These are phyloP conservation scores for Camillea tinctor DNA, from an alignment of 2,329 filamentous ascomycete genomes.

Conservation along the genomic window DNA sequence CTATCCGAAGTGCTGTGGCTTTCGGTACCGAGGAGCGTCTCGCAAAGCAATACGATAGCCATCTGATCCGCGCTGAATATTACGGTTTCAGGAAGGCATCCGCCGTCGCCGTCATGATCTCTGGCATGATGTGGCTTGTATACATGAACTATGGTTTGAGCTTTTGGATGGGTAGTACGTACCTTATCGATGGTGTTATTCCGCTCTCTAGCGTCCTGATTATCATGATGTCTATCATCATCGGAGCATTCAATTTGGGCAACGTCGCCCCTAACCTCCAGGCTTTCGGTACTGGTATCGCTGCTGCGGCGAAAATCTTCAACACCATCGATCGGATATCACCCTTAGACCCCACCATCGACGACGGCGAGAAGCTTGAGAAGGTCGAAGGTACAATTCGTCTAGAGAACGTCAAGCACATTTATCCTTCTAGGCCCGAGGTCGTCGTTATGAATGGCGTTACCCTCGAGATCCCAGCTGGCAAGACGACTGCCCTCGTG, in stretches of 20 bases:
- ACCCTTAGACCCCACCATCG: slow-evolving; percentile 73
- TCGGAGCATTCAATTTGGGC: slow-evolving; percentile 87
- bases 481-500: slow-evolving; percentile 89
- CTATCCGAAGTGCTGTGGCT: slow-evolving; percentile 85
- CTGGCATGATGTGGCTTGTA: slow-evolving; percentile 77
- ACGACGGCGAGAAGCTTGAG: slow-evolving; percentile 71
- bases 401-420: slow-evolving; percentile 80
- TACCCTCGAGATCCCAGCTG: slow-evolving; percentile 75
- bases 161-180: slow-evolving; percentile 84
- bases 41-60: slow-evolving; percentile 78
- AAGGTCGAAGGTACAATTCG: slow-evolving; percentile 75
- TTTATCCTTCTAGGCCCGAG: slow-evolving; percentile 91
- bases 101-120: slow-evolving; percentile 74
- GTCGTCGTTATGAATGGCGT: slow-evolving; percentile 86
- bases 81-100: slow-evolving; percentile 76
- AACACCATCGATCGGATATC: slow-evolving; percentile 87
- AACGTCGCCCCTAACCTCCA: slow-evolving; percentile 84
- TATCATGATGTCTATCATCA: slow-evolving; percentile 87
- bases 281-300: slow-evolving; percentile 79
- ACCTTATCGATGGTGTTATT: slow-evolving; percentile 65
- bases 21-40: slow-evolving; percentile 93
- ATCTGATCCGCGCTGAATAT: slow-evolving; percentile 70
- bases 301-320: slow-evolving; percentile 88
- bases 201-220: slow-evolving; percentile 72
- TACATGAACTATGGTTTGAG: slow-evolving; percentile 85